phyloP scores from a whole-genome alignment of 306 rosid genomes.

The Ormosia semicastrata region DNA sequence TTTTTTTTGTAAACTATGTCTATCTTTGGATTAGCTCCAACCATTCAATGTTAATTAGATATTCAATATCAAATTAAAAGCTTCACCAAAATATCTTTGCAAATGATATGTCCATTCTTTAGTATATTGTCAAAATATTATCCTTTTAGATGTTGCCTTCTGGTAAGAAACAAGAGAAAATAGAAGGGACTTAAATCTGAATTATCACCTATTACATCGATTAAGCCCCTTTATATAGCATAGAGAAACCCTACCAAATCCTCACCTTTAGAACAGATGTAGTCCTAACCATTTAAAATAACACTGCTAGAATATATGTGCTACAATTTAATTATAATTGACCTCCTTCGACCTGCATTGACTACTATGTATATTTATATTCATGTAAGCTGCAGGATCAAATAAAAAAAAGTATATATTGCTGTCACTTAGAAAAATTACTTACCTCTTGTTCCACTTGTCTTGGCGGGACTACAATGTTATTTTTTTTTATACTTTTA shows the following conservation, averaged over 20 bases:
- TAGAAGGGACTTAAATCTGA: no score
- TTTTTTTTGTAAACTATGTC: not conserved
- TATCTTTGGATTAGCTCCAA: not conserved
- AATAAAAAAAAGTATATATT: slow-evolving; percentile 5
- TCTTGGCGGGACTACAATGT: slow-evolving; percentile 5
- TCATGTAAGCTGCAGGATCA: not conserved
- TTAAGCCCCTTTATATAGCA: no score
- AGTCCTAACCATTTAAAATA: not conserved
- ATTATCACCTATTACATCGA: no score
- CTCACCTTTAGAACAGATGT: not conserved
- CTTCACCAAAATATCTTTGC: not conserved
- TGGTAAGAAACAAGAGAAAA: no score
- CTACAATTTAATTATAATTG: no score
- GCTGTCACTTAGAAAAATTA: not conserved
- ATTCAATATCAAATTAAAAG: not conserved
- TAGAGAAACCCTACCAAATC: not conserved
- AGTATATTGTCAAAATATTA: not conserved
- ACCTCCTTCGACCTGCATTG: no score
- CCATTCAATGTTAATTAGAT: not conserved
- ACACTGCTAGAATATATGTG: not conserved
- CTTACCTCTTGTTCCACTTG: not conserved
- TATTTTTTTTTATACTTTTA: not conserved
- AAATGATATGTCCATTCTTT: not conserved
- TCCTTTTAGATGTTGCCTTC: not conserved
- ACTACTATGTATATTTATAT: not conserved